Percentiles rank a stretch among this genome's conserved stretches.
Evolutionary conservation across 164 flowering plant genomes (phyloP).

Genomic region (Magnolia officinalis): DNA sequence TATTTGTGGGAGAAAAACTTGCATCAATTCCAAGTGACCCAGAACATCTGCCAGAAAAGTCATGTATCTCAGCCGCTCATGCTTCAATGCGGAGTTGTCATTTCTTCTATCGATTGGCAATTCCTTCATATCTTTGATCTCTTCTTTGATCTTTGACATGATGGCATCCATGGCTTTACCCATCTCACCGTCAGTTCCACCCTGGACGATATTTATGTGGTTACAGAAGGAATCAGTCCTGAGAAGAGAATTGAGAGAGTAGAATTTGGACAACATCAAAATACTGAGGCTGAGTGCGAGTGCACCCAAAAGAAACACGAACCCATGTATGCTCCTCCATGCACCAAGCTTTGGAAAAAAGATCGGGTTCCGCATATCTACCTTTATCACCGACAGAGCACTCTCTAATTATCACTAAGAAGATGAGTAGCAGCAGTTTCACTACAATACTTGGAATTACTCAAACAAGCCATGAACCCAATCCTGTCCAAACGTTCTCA

Average conservation of each 20-base stretch:
- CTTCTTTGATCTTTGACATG: constrained; percentile 42
- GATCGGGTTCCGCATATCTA: constrained; percentile 17
- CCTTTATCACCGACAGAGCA: neutral
- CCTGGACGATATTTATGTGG: constrained; percentile 5
- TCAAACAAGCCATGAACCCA: neutral
- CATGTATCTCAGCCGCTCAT: constrained; percentile 20
- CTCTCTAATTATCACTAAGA: neutral
- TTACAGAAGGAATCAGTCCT: constrained; percentile 29
- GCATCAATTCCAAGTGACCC: constrained; percentile 38
- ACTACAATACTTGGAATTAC: neutral
- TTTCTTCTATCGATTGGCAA: constrained; percentile 6
- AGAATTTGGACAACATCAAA: constrained; percentile 41
- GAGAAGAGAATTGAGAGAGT: constrained; percentile 36
- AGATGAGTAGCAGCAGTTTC: neutral
- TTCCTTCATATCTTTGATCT: constrained; percentile 28
- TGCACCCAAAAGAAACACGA: constrained; percentile 31
- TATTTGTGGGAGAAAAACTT: constrained; percentile 16
- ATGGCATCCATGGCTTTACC: constrained; percentile 24
- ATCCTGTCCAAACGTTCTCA: neutral
- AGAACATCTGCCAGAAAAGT: constrained; percentile 55
- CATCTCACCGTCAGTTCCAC: constrained; percentile 7
- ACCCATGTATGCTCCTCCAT: constrained; percentile 27
- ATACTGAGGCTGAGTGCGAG: constrained; percentile 37
- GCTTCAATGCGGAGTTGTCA: neutral
- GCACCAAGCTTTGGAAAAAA: constrained; percentile 25